Conservation (phyloP, 768 basidiomycete genomes). For the Lentinula sp. region DNA sequence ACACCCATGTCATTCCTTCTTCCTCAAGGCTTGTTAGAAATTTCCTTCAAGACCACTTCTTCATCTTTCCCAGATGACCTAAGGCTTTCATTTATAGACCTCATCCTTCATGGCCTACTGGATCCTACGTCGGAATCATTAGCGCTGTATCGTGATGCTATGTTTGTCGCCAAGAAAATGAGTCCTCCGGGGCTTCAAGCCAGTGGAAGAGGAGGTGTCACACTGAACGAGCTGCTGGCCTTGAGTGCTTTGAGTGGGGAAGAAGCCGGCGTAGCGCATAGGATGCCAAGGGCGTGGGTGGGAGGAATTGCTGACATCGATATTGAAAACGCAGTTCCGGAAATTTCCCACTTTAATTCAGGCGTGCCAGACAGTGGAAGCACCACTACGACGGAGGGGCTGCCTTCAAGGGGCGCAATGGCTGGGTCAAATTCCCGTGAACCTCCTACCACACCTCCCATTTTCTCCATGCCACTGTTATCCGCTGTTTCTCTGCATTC, state of each 20-base stretch:
- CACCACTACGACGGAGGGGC: background rate
- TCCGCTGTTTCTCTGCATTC: constrained; percentile 1
- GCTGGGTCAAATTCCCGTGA: background rate
- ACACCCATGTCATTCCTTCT: background rate
- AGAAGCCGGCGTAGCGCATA: background rate
- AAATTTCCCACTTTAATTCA: background rate
- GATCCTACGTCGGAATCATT: background rate
- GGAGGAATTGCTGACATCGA: background rate
- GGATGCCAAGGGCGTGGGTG: constrained; percentile 3
- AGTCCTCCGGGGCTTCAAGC: background rate
- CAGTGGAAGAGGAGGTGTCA: background rate
- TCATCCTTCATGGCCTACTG: background rate
- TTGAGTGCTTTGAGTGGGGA: background rate
- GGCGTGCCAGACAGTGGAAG: background rate
- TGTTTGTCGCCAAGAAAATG: background rate
- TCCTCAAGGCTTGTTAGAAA: background rate
- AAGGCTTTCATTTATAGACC: background rate
- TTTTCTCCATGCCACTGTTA: background rate
- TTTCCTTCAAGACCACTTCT: background rate
- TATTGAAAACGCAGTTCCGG: background rate
- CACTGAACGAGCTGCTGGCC: background rate
- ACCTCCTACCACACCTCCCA: background rate
- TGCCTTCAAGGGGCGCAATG: background rate
- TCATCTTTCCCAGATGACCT: background rate
- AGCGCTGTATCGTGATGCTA: background rate